phyloP scores from a whole-genome alignment of 225 moss, liverwort and hornwort species.

The Sphagnum contortum region DNA sequence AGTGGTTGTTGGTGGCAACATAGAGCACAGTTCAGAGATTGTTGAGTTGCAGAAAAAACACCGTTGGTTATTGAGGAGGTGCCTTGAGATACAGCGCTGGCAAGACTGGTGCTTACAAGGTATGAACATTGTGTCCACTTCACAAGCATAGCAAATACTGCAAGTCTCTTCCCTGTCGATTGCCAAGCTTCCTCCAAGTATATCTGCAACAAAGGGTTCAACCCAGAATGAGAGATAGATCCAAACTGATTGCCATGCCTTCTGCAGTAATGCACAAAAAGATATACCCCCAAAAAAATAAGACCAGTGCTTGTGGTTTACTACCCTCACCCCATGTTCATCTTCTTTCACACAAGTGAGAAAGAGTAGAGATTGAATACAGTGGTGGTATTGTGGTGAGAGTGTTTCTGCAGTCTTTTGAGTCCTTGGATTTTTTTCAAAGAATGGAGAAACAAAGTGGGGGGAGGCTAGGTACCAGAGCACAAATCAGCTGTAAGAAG shows the following conservation, averaged over 20 bases:
- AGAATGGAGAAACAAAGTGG: too few species aligned
- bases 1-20: slow-evolving; percentile 23
- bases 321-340: too few species aligned
- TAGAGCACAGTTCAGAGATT: slow-evolving; percentile 53
- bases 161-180: slow-evolving; percentile 74
- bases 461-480: too few species aligned
- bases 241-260: background rate
- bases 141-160: slow-evolving; percentile 83
- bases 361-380: too few species aligned
- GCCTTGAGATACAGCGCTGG: slow-evolving; percentile 81
- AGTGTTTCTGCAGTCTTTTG: too few species aligned
- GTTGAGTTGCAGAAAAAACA: slow-evolving; percentile 90
- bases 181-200: slow-evolving; percentile 19
- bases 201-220: slow-evolving; percentile 22
- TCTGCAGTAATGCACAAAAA: background rate
- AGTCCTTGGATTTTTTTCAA: too few species aligned
- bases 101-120: slow-evolving; percentile 98
- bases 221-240: background rate
- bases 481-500: slow-evolving; percentile 12
- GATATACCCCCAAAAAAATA: too few species aligned
- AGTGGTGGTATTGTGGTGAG: too few species aligned
- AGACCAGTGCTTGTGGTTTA: too few species aligned
- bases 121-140: slow-evolving; percentile 83
- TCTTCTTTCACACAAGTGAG: too few species aligned
- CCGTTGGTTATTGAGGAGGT: slow-evolving; percentile 92